Conservation (phyloP, 2,329 filamentous ascomycete genomes). For the Mollisiaceae sp. region DNA sequence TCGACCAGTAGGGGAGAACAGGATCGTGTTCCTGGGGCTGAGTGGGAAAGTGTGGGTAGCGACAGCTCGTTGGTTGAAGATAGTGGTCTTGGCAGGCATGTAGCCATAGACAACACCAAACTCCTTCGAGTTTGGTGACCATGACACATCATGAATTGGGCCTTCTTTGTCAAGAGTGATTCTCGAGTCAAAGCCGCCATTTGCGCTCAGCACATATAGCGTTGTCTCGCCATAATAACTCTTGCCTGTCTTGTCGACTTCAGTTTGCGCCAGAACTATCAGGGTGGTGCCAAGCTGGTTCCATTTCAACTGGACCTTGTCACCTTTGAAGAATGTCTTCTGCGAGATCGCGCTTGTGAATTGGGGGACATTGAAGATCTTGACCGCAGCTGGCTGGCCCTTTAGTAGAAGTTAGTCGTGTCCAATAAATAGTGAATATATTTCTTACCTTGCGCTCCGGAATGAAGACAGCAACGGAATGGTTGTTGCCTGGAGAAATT, state of each 20-base stretch:
- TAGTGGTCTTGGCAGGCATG: conserved; percentile 98
- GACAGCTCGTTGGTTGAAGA: conserved; percentile 90
- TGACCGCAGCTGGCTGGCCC: conserved; percentile 92
- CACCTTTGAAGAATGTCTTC: conserved; percentile 99
- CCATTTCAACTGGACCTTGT: conserved; percentile 99
- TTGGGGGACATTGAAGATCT: conserved; percentile 90
- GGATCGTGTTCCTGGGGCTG: conserved; percentile 89
- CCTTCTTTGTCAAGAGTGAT: conserved; percentile 95
- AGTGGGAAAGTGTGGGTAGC: conserved; percentile 85
- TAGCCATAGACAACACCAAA: conserved; percentile 98
- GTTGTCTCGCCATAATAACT: conserved; percentile 99
- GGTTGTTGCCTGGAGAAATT: conserved; percentile 84
- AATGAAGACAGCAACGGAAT: conserved; percentile 92
- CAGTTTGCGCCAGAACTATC: conserved; percentile 94
- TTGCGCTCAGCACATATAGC: conserved; percentile 91
- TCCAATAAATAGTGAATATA: not conserved
- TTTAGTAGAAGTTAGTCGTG: conserved; percentile 47
- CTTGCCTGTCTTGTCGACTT: conserved; percentile 98
- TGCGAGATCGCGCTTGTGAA: conserved; percentile 86
- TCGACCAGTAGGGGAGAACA: conserved; percentile 90
- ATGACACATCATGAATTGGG: conserved; percentile 96
- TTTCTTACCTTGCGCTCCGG: conserved; percentile 86
- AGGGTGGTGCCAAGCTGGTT: conserved; percentile 89
- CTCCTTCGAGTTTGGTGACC: conserved; percentile 97
- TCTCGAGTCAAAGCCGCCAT: conserved; percentile 89